Base-by-base conservation (phyloP, 306 rosid species). In the Malus sieversii region DNA sequence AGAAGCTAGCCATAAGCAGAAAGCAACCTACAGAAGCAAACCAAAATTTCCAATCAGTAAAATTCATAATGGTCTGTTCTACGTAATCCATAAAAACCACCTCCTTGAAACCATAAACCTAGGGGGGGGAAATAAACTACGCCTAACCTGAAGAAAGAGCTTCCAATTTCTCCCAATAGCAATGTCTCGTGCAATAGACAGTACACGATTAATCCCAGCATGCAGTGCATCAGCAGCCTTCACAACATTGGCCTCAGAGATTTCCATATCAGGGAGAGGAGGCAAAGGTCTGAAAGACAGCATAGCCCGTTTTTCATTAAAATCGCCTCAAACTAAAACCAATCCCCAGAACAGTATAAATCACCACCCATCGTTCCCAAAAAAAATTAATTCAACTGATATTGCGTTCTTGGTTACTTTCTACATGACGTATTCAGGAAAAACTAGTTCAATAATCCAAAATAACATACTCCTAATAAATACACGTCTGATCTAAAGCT, bases 241-340 rank as follows among this genome's bases (percentile, higher is more conserved):
- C 15, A 82, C 55, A 53, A 90, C 83, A 70, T 84, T 70, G 60
- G 83, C 87, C 86, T 96, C 98, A 2, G 97, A 85, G 74, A 96
- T 90, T 86, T 90, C 97, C 85, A 96, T 75, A 88, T 96, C 96
- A 40, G 98, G 99, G 45, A 92, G 87, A 76, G 98, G 99, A 75
- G 99, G 99, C 70, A 92, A 90, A 22, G 99, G 99, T 85, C 99
- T 96, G 84, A 23, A 62, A 53, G 55, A 85, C 71, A 74, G 46
- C 77, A 82, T 15, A 72, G 46, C 70, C 15, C 8, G 70, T 60
- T 46, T 45, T 55, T 68, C 79, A 73, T 20, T 29, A 61, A 29
- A 76, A 38, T 67, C 27, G 58, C 52, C 64, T 33, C 59, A 69
- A 75, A 72, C 25, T 12, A 72, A 74, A 78, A 14, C 22, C 72